Percentiles rank a stretch among this genome's conserved stretches.
Evolutionary conservation across 163 green algal species (phyloP).

Genomic region (Chlorella variabilis): DNA sequence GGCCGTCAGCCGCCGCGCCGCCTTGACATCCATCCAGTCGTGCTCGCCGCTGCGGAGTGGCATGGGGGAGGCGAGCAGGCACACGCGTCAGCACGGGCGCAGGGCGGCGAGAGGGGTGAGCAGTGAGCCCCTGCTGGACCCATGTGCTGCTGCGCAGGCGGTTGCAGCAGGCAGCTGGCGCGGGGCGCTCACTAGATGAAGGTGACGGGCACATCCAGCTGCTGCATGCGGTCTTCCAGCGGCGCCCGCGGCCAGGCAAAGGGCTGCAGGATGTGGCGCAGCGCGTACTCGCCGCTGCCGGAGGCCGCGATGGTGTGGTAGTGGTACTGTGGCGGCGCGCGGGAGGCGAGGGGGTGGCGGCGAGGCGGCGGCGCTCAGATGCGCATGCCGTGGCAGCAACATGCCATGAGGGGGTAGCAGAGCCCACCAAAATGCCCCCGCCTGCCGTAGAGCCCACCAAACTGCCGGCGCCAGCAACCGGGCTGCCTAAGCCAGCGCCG

Average conservation of each 20-base stretch:
- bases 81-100: too few species aligned
- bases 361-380: background rate
- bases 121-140: too few species aligned
- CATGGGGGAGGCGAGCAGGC: background rate
- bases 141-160: too few species aligned
- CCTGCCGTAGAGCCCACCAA: too few species aligned
- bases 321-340: constrained; percentile 44
- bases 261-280: constrained; percentile 77
- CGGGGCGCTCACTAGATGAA: constrained; percentile 79
- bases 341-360: background rate
- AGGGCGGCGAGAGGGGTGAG: too few species aligned
- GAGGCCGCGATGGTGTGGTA: constrained; percentile 65
- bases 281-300: constrained; percentile 71
- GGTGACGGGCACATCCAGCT: constrained; percentile 74
- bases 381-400: too few species aligned
- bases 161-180: too few species aligned
- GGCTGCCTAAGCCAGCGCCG: too few species aligned
- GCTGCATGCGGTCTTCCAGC: constrained; percentile 59
- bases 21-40: constrained; percentile 77
- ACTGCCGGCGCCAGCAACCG: too few species aligned
- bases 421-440: too few species aligned
- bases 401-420: too few species aligned
- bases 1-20: constrained; percentile 46
- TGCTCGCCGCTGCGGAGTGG: constrained; percentile 32
- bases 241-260: constrained; percentile 78